These are phyloP conservation scores for Lipomyces yamadae DNA, from an alignment of 805 yeast species.

Conservation along the genomic window DNA sequence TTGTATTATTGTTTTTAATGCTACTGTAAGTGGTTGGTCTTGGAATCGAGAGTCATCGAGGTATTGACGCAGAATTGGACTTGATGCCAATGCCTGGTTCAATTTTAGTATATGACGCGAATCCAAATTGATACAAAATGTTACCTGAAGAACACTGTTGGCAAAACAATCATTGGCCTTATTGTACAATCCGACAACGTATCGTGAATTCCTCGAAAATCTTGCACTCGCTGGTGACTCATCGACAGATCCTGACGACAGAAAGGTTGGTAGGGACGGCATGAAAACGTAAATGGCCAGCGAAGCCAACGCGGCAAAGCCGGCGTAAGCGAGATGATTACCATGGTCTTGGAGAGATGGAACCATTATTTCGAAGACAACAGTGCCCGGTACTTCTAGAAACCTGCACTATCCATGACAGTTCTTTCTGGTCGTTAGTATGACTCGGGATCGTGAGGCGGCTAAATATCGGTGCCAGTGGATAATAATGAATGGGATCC, in stretches of 20 bases:
- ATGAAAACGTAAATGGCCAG: conserved; percentile 45
- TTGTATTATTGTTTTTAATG: conserved; percentile 31
- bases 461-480: neutral
- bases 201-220: conserved; percentile 38
- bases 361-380: conserved; percentile 8
- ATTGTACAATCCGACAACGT: conserved; percentile 83
- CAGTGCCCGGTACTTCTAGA: neutral
- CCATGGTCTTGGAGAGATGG: conserved; percentile 18
- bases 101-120: neutral
- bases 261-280: conserved; percentile 42
- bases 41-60: conserved; percentile 23
- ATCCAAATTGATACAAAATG: neutral
- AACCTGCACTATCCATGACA: too few relatives aligned
- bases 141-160: conserved; percentile 78
- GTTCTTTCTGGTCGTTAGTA: too few relatives aligned
- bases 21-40: conserved; percentile 29
- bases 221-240: conserved; percentile 12
- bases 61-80: conserved; percentile 23
- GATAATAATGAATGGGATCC: neutral
- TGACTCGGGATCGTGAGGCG: too few relatives aligned
- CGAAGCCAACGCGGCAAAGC: conserved; percentile 25
- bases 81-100: conserved; percentile 31
- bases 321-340: conserved; percentile 22
- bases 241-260: conserved; percentile 14
- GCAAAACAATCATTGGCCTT: conserved; percentile 91